These are phyloP conservation scores for Backusella sp. DNA, from an alignment of 192 early-diverging fungal genomes.

Conservation along the genomic window DNA sequence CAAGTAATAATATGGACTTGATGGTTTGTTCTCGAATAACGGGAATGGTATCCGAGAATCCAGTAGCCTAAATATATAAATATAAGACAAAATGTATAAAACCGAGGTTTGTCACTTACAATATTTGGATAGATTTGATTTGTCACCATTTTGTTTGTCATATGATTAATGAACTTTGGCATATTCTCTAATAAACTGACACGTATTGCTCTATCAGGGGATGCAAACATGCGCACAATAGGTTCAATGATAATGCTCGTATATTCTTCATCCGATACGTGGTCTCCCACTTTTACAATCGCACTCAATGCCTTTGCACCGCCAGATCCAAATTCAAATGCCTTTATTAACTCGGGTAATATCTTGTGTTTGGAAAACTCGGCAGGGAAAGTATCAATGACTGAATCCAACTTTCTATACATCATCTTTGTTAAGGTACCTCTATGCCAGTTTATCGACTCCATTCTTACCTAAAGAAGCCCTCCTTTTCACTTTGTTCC, in stretches of 20 bases:
- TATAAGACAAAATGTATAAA: background rate
- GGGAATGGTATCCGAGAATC: slow-evolving; percentile 85
- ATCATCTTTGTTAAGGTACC: background rate
- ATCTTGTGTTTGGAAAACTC: slow-evolving; percentile 92
- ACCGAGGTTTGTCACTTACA: slow-evolving; percentile 37
- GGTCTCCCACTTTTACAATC: slow-evolving; percentile 82
- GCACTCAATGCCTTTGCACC: slow-evolving; percentile 72
- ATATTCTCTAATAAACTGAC: slow-evolving; percentile 84
- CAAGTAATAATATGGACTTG: slow-evolving; percentile 77
- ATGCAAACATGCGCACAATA: slow-evolving; percentile 83
- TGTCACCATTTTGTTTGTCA: slow-evolving; percentile 65
- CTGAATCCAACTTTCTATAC: slow-evolving; percentile 64
- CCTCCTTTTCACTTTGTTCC: slow-evolving; percentile 80
- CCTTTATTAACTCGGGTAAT: slow-evolving; percentile 84
- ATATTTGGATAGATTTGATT: slow-evolving; percentile 88
- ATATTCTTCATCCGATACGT: slow-evolving; percentile 73
- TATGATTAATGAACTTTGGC: slow-evolving; percentile 63
- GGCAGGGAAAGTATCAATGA: slow-evolving; percentile 74
- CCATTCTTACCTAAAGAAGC: slow-evolving; percentile 58
- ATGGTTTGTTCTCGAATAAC: slow-evolving; percentile 91
- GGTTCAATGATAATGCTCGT: slow-evolving; percentile 66
- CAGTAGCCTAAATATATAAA: slow-evolving; percentile 54
- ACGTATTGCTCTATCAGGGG: slow-evolving; percentile 84
- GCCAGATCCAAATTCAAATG: slow-evolving; percentile 77
- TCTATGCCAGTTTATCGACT: background rate